A percentile compares a stretch with the other conserved stretches of the same genome.
These are phyloP conservation scores for Xylaria bambusicola DNA, from an alignment of 495 filamentous ascomycete species.

Conservation along the genomic window DNA sequence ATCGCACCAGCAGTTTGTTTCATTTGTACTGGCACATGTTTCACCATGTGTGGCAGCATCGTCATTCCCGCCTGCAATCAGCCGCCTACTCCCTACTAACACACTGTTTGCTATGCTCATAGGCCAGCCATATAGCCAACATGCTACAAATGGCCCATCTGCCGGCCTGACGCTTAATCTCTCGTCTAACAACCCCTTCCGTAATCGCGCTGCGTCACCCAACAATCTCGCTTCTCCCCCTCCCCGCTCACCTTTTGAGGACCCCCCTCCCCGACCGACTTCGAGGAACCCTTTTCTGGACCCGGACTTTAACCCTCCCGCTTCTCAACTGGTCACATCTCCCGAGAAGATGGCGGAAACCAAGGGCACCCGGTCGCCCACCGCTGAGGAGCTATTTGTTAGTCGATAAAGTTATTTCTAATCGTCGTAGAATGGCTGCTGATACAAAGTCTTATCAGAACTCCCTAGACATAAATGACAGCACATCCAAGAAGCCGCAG, in stretches of 20 bases:
- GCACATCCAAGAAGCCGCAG: conserved; percentile 28
- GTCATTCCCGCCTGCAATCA: conserved; percentile 46
- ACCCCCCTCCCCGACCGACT: conserved; percentile 65
- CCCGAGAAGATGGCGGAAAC: conserved; percentile 60
- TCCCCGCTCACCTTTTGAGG: conserved; percentile 55
- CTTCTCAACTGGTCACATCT: conserved; percentile 44
- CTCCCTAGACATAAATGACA: conserved; percentile 54
- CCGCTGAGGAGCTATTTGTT: conserved; percentile 89
- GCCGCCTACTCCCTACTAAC: conserved; percentile 42
- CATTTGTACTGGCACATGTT: conserved; percentile 55
- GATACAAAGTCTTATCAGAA: conserved; percentile 35
- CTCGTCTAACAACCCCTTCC: conserved; percentile 97
- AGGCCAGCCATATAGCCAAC: conserved; percentile 27
- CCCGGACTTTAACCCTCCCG: conserved; percentile 56
- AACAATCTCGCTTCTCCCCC: conserved; percentile 34
- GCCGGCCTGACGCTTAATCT: conserved; percentile 63
- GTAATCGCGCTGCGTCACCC: conserved; percentile 82
- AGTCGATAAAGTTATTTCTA: conserved; percentile 41
- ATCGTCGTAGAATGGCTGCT: background rate
- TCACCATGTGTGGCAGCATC: conserved; percentile 49
- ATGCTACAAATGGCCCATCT: conserved; percentile 39
- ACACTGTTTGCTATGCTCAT: conserved; percentile 29
- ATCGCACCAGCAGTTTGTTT: conserved; percentile 44
- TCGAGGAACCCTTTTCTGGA: conserved; percentile 95
- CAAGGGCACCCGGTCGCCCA: conserved; percentile 55